phyloP scores from a whole-genome alignment of 1,284 basidiomycete genomes.

The Hortiboletus rubellus region DNA sequence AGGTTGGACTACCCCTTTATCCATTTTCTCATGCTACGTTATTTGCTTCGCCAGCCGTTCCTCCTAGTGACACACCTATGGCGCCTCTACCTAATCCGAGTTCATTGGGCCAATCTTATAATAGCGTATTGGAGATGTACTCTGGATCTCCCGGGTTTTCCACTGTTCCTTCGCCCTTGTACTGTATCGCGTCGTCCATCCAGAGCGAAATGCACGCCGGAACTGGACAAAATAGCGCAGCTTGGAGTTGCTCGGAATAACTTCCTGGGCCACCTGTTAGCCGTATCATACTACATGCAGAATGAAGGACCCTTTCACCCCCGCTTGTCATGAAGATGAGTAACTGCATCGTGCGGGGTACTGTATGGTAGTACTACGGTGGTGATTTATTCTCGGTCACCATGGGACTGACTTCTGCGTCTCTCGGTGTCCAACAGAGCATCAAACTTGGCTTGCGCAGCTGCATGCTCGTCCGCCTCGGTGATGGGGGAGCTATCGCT shows the following conservation, averaged over 20 bases:
- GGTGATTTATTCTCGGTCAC: conserved; percentile 7
- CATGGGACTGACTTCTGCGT: conserved; percentile 29
- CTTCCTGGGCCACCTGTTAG: neutral
- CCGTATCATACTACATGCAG: conserved; percentile 9
- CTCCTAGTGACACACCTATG: conserved; percentile 25
- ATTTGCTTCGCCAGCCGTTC: conserved; percentile 46
- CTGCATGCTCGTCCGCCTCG: conserved; percentile 38
- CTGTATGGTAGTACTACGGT: neutral
- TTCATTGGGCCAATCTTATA: conserved; percentile 7
- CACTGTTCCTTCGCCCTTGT: conserved; percentile 1
- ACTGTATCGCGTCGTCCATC: conserved; percentile 10
- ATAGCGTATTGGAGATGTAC: conserved; percentile 13
- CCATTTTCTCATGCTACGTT: conserved; percentile 70
- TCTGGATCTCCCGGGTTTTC: conserved; percentile 9
- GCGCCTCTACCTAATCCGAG: conserved; percentile 42
- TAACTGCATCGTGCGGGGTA: neutral
- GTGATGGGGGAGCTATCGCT: conserved; percentile 10
- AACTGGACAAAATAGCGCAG: conserved; percentile 3
- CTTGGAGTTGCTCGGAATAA: conserved; percentile 17
- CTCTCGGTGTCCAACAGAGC: conserved; percentile 59
- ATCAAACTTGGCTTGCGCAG: conserved; percentile 58
- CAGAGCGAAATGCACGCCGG: conserved; percentile 8
- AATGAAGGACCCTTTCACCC: neutral
- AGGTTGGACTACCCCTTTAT: conserved; percentile 75
- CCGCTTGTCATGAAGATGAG: neutral